phyloP scores from a whole-genome alignment of 2,329 filamentous ascomycete genomes.

The Trichoderma semiorbis region DNA sequence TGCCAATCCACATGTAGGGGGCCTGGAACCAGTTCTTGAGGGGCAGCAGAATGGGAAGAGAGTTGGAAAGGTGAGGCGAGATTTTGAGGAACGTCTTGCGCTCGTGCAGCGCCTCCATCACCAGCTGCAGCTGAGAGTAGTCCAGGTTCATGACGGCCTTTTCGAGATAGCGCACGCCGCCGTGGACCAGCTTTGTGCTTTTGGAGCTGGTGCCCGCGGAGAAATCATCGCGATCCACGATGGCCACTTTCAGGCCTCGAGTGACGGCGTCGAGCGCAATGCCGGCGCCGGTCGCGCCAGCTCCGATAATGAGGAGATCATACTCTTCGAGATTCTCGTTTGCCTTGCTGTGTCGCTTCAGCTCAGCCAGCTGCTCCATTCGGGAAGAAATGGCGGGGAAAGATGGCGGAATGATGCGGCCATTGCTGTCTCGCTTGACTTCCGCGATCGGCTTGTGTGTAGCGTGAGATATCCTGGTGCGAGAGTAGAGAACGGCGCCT shows the following conservation, averaged over 20 bases:
- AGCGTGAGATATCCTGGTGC: conserved; percentile 30
- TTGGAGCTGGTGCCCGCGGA: conserved; percentile 79
- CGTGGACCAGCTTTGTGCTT: conserved; percentile 83
- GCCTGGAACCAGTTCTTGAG: conserved; percentile 81
- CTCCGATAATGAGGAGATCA: conserved; percentile 75
- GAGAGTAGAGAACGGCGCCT: conserved; percentile 31
- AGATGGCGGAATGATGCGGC: conserved; percentile 37
- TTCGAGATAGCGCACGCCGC: conserved; percentile 79
- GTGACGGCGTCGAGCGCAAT: conserved; percentile 80
- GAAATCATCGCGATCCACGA: conserved; percentile 82
- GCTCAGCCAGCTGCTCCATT: conserved; percentile 38
- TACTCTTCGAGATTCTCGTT: conserved; percentile 55
- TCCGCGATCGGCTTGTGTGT: conserved; percentile 34
- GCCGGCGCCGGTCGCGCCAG: conserved; percentile 73
- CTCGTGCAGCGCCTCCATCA: conserved; percentile 78
- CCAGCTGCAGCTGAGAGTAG: conserved; percentile 76
- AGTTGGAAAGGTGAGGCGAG: conserved; percentile 75
- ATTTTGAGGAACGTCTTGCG: conserved; percentile 80
- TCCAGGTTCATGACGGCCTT: conserved; percentile 85
- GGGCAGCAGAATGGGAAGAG: conserved; percentile 80
- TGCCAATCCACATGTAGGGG: conserved; percentile 68
- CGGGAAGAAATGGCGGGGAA: conserved; percentile 36
- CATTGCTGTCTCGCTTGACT: conserved; percentile 35
- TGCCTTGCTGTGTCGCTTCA: conserved; percentile 33
- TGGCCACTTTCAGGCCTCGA: conserved; percentile 72